Percentiles rank a stretch among this genome's conserved stretches.
Evolutionary conservation across 2,329 filamentous ascomycete genomes (phyloP).

Genomic region (Fusarium sp.): DNA sequence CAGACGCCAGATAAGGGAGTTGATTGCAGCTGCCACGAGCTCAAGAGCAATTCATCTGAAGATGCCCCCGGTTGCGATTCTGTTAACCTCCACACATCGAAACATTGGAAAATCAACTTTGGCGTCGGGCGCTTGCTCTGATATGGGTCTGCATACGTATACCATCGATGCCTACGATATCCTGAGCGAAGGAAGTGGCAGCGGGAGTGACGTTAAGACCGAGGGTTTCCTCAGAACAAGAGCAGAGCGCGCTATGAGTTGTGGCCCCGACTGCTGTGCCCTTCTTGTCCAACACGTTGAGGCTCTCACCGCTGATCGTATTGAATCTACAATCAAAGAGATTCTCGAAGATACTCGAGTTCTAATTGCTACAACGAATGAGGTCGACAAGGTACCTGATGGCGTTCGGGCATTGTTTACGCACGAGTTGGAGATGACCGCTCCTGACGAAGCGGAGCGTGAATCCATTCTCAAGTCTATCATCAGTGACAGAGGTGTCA

Average conservation of each 20-base stretch:
- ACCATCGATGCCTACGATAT: slow-evolving; percentile 93
- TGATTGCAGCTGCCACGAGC: slow-evolving; percentile 90
- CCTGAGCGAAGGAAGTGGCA: slow-evolving; percentile 84
- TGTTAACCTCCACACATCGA: slow-evolving; percentile 91
- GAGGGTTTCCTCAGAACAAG: slow-evolving; percentile 90
- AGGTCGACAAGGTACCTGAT: slow-evolving; percentile 93
- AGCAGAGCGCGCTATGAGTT: slow-evolving; percentile 88
- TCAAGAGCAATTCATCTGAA: slow-evolving; percentile 86
- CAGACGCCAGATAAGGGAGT: slow-evolving; percentile 79
- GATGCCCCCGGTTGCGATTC: slow-evolving; percentile 87
- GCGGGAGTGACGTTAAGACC: slow-evolving; percentile 91
- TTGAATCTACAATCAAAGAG: slow-evolving; percentile 85
- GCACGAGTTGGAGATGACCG: slow-evolving; percentile 92
- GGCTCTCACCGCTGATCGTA: slow-evolving; percentile 89
- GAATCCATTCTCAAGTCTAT: slow-evolving; percentile 87
- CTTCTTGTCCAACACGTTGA: slow-evolving; percentile 92
- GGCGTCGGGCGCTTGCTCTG: slow-evolving; percentile 81
- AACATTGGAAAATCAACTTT: slow-evolving; percentile 92
- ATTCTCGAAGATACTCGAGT: slow-evolving; percentile 84
- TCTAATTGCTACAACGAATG: slow-evolving; percentile 92
- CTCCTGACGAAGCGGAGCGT: slow-evolving; percentile 91
- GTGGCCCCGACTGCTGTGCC: slow-evolving; percentile 84
- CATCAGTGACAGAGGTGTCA: slow-evolving; percentile 78
- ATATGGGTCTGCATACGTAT: slow-evolving; percentile 92
- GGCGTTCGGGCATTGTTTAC: slow-evolving; percentile 91